Conservation (phyloP, 2,329 filamentous ascomycete genomes). For the Pestalotiopsis sp. region DNA sequence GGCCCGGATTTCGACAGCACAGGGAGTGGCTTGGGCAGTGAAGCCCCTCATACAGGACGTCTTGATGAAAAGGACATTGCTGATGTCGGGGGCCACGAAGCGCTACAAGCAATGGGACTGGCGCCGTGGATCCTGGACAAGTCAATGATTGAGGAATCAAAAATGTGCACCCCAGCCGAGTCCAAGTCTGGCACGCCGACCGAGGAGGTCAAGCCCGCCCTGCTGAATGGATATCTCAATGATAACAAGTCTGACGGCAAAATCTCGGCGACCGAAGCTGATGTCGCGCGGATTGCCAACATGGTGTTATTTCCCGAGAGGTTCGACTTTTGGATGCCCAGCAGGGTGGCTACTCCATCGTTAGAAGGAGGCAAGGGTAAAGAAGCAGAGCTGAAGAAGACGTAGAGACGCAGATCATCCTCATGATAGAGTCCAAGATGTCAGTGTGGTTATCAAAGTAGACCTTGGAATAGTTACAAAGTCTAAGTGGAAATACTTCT, state of each 20-base stretch:
- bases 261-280: constrained; percentile 44
- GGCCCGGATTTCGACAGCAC: constrained; percentile 57
- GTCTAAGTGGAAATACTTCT: not conserved
- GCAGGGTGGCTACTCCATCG: constrained; percentile 20
- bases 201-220: constrained; percentile 22
- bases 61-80: constrained; percentile 53
- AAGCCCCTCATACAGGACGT: constrained; percentile 49
- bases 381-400: constrained; percentile 9
- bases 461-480: not conserved
- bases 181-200: constrained; percentile 18
- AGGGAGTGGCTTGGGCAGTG: constrained; percentile 48
- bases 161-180: constrained; percentile 14
- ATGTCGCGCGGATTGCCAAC: constrained; percentile 55
- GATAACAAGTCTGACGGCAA: constrained; percentile 25
- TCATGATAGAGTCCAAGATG: not conserved
- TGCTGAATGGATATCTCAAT: constrained; percentile 19
- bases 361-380: constrained; percentile 7
- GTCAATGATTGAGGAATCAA: constrained; percentile 22
- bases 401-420: not conserved
- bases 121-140: constrained; percentile 47
- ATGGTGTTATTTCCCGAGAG: constrained; percentile 57
- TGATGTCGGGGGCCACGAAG: constrained; percentile 49
- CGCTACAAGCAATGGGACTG: constrained; percentile 58
- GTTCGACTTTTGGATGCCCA: constrained; percentile 49
- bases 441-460: not conserved